phyloP scores from a whole-genome alignment of 208 protist species.

The Naegleria lovaniensis region DNA sequence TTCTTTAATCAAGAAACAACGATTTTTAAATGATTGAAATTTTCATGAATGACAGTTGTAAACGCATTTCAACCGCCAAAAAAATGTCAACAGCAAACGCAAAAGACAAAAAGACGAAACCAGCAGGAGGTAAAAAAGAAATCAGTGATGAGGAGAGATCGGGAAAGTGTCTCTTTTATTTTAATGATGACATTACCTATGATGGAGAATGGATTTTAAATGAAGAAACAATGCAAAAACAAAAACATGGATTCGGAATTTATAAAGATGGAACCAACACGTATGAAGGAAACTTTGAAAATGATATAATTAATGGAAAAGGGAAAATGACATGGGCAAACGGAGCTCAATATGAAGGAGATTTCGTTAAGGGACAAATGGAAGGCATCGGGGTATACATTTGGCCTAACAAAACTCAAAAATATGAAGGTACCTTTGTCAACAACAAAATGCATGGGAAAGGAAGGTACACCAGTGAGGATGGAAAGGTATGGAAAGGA shows the following conservation, averaged over 20 bases:
- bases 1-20: too few species aligned
- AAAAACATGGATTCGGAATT: slow-evolving; percentile 17
- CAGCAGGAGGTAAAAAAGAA: background rate
- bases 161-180: background rate
- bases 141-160: background rate
- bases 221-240: background rate
- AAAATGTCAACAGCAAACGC: background rate
- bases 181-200: background rate
- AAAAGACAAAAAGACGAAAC: background rate
- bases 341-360: background rate
- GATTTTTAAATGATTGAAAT: too few species aligned
- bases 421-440: slow-evolving; percentile 29
- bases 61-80: too few species aligned
- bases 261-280: background rate
- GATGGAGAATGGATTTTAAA: slow-evolving; percentile 5
- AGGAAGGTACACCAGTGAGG: background rate
- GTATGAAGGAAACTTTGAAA: slow-evolving; percentile 7
- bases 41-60: too few species aligned
- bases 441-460: slow-evolving; percentile 34
- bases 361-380: background rate
- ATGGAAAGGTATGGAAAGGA: slow-evolving; percentile 14
- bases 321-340: background rate
- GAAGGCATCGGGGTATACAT: background rate
- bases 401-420: background rate
- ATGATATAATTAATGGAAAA: slow-evolving; percentile 10